Evolutionary conservation across 177 flowering plant species (phyloP), one percentile per base, ranked within the genome.

Genomic region (Tripterygium wilfordii): DNA sequence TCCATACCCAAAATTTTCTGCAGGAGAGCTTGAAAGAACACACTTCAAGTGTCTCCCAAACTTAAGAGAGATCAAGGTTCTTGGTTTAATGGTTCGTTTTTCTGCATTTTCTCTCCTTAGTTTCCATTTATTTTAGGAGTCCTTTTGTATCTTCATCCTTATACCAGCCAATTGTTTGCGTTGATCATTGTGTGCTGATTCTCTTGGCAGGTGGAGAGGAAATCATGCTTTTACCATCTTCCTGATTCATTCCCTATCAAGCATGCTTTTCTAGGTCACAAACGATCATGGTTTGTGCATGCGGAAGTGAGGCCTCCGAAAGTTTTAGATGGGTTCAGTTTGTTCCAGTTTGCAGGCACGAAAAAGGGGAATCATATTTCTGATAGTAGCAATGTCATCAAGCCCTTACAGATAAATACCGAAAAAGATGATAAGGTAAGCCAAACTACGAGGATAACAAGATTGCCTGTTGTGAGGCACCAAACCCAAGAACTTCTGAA

Each of bases 1-100:
- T 54, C 3, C 19, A 29, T 41, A 9, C 14, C 17, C 6, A 24
- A 3, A 19, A 12, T 51, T 16, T 42, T 45, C 10, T 58, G 50
- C 41, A 85, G 88, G 76, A 57, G 65, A 72, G 35, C 57, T 82
- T 26, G 76, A 63, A 59, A 54, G 25, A 57, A 68, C 44, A 36
- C 89, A 85, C 48, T 54, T 50, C 38, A 61, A 48, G 45, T 78
- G 80, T 59, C 78, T 76, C 58, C 83, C 83, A 14, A 42, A 42
- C 32, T 16, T 73, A 19, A 85, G 87, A 55, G 64, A 64, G 38
- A 75, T 85, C 61, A 55, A 28, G 45, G 66, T 76, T 36, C 5
- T 51, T 56, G 71, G 65, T 32, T 29, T 82, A 36, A 74, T 68
- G 89, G 94, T 85, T 64, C 14, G 36, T 33, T 30, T 16, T 30